Evolutionary conservation across 2,329 filamentous ascomycete genomes (phyloP).

Genomic region (Podosphaera xanthii): DNA sequence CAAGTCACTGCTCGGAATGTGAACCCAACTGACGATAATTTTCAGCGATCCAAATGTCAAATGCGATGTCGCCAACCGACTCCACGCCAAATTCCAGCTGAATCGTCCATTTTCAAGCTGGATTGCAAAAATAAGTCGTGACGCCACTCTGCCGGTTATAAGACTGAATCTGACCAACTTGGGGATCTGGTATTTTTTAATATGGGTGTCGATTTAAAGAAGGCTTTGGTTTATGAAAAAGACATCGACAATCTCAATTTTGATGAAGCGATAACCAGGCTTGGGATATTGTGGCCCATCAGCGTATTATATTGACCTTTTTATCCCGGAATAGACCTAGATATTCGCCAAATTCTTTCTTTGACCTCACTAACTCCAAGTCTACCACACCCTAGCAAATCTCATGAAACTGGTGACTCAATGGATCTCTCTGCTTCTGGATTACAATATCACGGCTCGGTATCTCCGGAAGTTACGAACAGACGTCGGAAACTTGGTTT

Average conservation of each 20-base stretch:
- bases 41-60: background rate
- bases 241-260: background rate
- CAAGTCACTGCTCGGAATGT: background rate
- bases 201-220: background rate
- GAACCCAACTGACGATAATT: background rate
- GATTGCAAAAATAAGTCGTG: background rate
- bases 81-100: background rate
- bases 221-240: background rate
- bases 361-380: too few relatives aligned
- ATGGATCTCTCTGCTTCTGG: too few relatives aligned
- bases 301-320: too few relatives aligned
- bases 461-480: too few relatives aligned
- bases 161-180: background rate
- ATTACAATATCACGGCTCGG: too few relatives aligned
- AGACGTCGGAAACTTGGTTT: too few relatives aligned
- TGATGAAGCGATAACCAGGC: background rate
- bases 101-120: background rate
- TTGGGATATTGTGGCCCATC: background rate
- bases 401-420: too few relatives aligned
- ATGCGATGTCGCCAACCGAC: background rate
- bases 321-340: too few relatives aligned
- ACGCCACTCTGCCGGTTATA: background rate
- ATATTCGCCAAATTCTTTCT: too few relatives aligned
- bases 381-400: too few relatives aligned
- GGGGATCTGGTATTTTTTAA: background rate